Conservation (phyloP, 371 early-diverging fungal species). For the Lichtheimia ramosa region DNA sequence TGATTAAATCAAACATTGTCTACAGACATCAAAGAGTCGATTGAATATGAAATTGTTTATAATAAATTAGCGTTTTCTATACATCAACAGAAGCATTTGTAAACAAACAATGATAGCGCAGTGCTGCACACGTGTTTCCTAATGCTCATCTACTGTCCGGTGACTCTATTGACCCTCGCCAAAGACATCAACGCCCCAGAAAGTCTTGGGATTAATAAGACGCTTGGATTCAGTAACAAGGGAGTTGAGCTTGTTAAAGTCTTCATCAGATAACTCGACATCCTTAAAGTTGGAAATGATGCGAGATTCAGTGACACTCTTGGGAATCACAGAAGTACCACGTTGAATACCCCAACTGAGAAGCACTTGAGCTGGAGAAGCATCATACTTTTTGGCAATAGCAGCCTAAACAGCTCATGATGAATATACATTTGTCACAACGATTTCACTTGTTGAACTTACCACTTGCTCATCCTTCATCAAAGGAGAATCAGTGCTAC, state of each 20-base stretch:
- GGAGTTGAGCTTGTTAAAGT: conserved; percentile 18
- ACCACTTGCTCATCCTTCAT: conserved; percentile 44
- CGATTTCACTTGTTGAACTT: neutral
- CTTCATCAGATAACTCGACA: conserved; percentile 39
- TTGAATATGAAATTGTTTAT: too few relatives aligned
- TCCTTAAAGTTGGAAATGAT: conserved; percentile 54
- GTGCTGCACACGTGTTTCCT: too few relatives aligned
- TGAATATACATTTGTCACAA: too few relatives aligned
- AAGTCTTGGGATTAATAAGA: neutral
- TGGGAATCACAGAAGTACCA: conserved; percentile 53
- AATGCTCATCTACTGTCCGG: too few relatives aligned
- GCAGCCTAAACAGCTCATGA: conserved; percentile 1
- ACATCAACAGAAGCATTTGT: too few relatives aligned
- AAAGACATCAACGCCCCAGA: neutral
- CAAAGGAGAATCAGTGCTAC: conserved; percentile 45
- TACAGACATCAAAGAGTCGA: too few relatives aligned
- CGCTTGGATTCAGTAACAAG: conserved; percentile 4
- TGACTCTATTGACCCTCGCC: neutral
- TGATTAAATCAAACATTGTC: neutral
- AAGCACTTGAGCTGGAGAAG: conserved; percentile 73
- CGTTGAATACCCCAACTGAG: conserved; percentile 79
- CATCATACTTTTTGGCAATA: conserved; percentile 62
- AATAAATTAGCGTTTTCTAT: too few relatives aligned
- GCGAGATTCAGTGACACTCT: conserved; percentile 50
- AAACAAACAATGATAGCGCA: too few relatives aligned